A percentile compares a stretch with the other conserved stretches of the same genome.
Conservation (phyloP, 2,329 filamentous ascomycete species). For the Trichophyton benhamiae region DNA sequence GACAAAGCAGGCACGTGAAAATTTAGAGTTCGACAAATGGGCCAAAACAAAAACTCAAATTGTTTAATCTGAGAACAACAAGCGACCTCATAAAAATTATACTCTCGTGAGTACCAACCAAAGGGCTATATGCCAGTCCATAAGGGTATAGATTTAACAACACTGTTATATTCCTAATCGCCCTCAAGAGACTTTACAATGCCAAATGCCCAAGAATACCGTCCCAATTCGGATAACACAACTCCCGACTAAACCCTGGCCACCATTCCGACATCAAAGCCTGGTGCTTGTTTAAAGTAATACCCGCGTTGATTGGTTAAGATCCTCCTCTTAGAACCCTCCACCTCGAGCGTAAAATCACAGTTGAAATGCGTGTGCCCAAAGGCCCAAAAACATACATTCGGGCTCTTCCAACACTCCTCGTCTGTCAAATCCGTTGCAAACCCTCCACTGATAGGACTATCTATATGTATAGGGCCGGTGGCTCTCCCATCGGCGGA, state of each 20-base stretch:
- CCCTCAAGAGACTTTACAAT: too few species aligned
- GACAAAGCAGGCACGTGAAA: not conserved
- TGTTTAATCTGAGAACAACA: too few species aligned
- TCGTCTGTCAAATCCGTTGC: constrained; percentile 31
- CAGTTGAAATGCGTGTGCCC: constrained; percentile 40
- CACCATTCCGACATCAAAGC: constrained; percentile 24
- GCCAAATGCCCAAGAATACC: too few species aligned
- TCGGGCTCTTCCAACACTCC: constrained; percentile 27
- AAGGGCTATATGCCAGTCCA: too few species aligned
- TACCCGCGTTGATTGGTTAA: constrained; percentile 26
- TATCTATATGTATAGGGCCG: constrained; percentile 24
- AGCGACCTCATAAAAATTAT: too few species aligned
- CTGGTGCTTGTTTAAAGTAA: constrained; percentile 25
- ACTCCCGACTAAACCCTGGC: not conserved
- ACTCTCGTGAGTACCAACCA: too few species aligned
- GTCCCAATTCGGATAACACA: not conserved
- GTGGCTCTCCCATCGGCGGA: constrained; percentile 16
- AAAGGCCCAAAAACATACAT: constrained; percentile 37
- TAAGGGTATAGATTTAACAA: too few species aligned
- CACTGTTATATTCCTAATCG: too few species aligned
- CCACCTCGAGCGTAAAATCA: constrained; percentile 20
- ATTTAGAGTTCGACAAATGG: too few species aligned
- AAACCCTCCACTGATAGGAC: constrained; percentile 28
- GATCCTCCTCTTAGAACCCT: constrained; percentile 20
- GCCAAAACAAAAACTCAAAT: too few species aligned